Percentiles rank a stretch among this genome's conserved stretches.
Conservation (phyloP, 1,284 basidiomycete genomes). For the Ustilago bromivora region DNA sequence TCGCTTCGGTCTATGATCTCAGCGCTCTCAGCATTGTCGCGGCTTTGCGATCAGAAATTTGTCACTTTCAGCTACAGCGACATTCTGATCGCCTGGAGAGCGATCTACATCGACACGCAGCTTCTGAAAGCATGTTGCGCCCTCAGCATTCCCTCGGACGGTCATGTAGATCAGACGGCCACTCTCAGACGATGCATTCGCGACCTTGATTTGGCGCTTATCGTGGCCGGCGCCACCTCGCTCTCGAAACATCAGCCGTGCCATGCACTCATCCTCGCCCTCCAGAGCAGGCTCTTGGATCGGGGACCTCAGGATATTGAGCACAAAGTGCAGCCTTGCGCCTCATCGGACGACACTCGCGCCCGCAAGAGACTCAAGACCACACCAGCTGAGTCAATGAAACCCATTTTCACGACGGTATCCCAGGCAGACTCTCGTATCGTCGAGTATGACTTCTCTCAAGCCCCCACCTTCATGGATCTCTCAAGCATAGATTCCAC, state of each 20-base stretch:
- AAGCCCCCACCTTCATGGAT: constrained; percentile 38
- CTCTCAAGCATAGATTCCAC: constrained; percentile 9
- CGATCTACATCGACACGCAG: constrained; percentile 71
- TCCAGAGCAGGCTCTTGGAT: constrained; percentile 37
- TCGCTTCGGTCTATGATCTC: background rate
- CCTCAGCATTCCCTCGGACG: background rate
- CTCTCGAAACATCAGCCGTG: constrained; percentile 33
- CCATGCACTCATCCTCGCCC: constrained; percentile 69
- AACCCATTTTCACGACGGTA: background rate
- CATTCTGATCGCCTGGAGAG: constrained; percentile 70
- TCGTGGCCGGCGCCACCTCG: constrained; percentile 78
- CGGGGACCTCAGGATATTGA: background rate
- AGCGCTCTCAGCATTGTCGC: constrained; percentile 60
- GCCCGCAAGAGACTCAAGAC: constrained; percentile 12
- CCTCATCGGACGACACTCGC: background rate
- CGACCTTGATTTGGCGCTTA: constrained; percentile 81
- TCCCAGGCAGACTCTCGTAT: constrained; percentile 25
- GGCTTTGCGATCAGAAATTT: constrained; percentile 71
- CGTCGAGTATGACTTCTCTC: constrained; percentile 15
- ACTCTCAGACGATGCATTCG: constrained; percentile 70
- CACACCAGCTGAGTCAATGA: background rate
- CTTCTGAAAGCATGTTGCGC: constrained; percentile 33
- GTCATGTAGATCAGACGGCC: background rate
- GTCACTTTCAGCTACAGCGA: constrained; percentile 70
- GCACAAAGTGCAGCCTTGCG: background rate